Base-by-base conservation (phyloP, 2,329 filamentous ascomycete species). In the Alternaria dauci region DNA sequence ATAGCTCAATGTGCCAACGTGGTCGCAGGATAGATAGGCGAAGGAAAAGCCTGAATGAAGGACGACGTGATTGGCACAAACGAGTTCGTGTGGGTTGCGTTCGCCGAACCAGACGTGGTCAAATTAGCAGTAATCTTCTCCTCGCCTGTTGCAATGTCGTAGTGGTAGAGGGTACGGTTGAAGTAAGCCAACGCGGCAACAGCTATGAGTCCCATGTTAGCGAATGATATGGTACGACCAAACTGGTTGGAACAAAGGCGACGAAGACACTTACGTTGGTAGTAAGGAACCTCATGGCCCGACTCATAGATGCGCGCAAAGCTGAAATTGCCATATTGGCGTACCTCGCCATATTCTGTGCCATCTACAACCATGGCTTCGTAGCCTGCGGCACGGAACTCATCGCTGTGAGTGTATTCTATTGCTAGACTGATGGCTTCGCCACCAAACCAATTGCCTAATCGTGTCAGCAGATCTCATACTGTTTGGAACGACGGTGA, bases 261-360 rank as follows among this genome's bases (percentile, higher is more conserved):
- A 12, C 14, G 36, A 5, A 26, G 5, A 3, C 9, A 63, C 65
- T 62, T 44, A 71, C 68, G 78, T 62, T 81, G 80, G 60, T 81
- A 81, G 63, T 72, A 80, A 1, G 78, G 78, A n/a, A 80, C 71
- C 55, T 78, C 74, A 48, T 82, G 80, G 3, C 80, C 80, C 7
- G 79, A 65, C 44, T 82, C 78, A 38, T 76, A 78, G 8, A 78
- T 62, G 12, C 76, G 66, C 3, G 73, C 68, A 69, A 82, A 82
- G 42, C 75, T 79, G 52, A 82, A 74, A 55, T 80, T 79, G 25
- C 77, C 78, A 47, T 74, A 72, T 55, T 80, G 76, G 18, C 77
- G 69, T 36, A 80, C 78, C 52, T 79, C 79, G 55, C 81, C 79
- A 55, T 80, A 79, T 48, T 80, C 76, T 5, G 67, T 66, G 12